phyloP scores from a whole-genome alignment of 805 yeast genomes.

The Kluyveromyces siamensis region DNA sequence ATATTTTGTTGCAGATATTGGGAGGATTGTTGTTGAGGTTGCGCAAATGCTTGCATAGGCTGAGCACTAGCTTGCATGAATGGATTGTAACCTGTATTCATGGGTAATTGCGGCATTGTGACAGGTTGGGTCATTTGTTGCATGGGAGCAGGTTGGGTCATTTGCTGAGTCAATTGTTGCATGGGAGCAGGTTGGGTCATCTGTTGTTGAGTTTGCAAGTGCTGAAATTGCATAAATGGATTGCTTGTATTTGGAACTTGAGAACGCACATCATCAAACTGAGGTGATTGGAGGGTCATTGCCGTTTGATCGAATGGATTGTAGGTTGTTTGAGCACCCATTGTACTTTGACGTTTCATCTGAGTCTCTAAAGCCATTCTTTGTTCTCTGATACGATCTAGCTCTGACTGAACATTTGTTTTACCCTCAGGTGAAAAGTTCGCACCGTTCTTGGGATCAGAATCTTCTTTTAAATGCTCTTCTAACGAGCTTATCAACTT shows the following conservation, averaged over 20 bases:
- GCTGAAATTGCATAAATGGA: conserved; percentile 23
- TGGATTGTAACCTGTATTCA: conserved; percentile 2
- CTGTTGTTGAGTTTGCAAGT: conserved; percentile 10
- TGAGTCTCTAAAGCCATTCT: conserved; percentile 25
- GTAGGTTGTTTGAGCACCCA: conserved; percentile 17
- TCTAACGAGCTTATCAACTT: conserved; percentile 79
- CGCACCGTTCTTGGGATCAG: conserved; percentile 32
- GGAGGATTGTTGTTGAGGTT: conserved; percentile 4
- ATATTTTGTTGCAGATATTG: conserved; percentile 6
- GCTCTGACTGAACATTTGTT: conserved; percentile 25
- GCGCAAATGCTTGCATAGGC: conserved; percentile 4
- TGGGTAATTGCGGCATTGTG: conserved; percentile 8
- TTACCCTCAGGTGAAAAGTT: conserved; percentile 10
- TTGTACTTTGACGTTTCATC: conserved; percentile 21
- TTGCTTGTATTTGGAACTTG: conserved; percentile 11
- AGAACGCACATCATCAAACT: conserved; percentile 8
- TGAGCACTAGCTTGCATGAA: conserved; percentile 1
- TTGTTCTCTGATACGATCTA: conserved; percentile 28
- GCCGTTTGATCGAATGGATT: conserved; percentile 24
- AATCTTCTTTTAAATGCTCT: conserved; percentile 83
- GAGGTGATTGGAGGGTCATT: neutral
- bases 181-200: conserved; percentile 11
- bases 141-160: conserved; percentile 11
- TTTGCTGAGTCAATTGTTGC: conserved; percentile 8
- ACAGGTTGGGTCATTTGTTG: conserved; percentile 8